Conservation (phyloP, 2,329 filamentous ascomycete genomes). For the Colletotrichum truncatum region DNA sequence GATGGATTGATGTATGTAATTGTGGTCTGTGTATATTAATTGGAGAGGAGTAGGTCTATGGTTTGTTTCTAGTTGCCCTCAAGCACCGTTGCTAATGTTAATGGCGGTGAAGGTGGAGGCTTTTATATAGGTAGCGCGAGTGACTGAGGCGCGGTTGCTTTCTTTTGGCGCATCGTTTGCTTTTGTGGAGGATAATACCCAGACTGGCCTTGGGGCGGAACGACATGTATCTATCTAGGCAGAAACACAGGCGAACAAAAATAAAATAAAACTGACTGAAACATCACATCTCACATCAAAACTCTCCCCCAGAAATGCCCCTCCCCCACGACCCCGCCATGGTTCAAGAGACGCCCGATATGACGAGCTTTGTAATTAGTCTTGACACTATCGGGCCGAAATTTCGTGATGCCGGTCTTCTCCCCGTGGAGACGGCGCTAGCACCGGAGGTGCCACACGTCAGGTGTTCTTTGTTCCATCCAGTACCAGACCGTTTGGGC, state of each 20-base stretch:
- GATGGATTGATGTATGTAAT: neutral
- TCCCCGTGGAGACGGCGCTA: neutral
- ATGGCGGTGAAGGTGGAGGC: neutral
- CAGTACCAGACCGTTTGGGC: neutral
- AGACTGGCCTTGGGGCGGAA: constrained; percentile 14
- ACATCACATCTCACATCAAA: neutral
- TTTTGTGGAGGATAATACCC: constrained; percentile 25
- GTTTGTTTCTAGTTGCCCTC: neutral
- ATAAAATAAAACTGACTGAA: neutral
- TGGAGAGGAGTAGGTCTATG: neutral
- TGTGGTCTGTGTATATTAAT: constrained; percentile 5
- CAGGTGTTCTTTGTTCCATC: neutral
- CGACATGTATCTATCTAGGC: neutral
- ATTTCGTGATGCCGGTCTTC: neutral
- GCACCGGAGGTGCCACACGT: constrained; percentile 2
- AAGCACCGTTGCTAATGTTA: neutral
- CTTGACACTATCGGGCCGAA: constrained; percentile 8
- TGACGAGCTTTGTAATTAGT: neutral
- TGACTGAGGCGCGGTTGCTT: neutral
- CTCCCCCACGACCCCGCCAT: too few relatives aligned
- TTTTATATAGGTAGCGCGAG: neutral
- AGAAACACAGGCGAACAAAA: neutral
- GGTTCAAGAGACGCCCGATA: too few relatives aligned
- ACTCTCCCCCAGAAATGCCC: neutral
- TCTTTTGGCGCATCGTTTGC: neutral